phyloP scores from a whole-genome alignment of 2,329 filamentous ascomycete genomes.

The Dactylellina parvicollis region DNA sequence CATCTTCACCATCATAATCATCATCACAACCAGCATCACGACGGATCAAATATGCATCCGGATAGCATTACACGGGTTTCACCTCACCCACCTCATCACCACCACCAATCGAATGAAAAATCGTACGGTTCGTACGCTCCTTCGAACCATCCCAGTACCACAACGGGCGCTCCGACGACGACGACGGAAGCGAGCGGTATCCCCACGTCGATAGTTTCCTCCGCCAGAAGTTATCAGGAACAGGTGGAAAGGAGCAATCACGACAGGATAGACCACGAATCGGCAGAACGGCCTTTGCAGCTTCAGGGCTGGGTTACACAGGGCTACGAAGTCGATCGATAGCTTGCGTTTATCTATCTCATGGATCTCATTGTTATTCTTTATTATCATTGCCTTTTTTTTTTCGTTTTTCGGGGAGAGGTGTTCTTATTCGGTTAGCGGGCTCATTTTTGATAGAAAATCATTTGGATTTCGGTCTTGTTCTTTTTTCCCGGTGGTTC shows the following conservation, averaged over 20 bases:
- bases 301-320: constrained; percentile 48
- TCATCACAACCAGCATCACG: constrained; percentile 5
- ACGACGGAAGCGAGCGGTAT: not conserved
- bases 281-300: constrained; percentile 21
- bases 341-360: not conserved
- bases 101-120: constrained; percentile 17
- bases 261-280: constrained; percentile 40
- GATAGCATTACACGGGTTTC: constrained; percentile 12
- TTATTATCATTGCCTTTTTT: too few relatives aligned
- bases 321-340: constrained; percentile 40
- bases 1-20: too few relatives aligned
- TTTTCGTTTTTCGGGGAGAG: too few relatives aligned
- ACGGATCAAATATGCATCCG: constrained; percentile 2
- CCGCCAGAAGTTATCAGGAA: constrained; percentile 3
- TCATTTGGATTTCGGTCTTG: too few relatives aligned
- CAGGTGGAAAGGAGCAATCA: constrained; percentile 35
- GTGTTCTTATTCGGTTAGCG: too few relatives aligned
- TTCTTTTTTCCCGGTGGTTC: too few relatives aligned
- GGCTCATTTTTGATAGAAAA: too few relatives aligned
- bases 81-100: not conserved
- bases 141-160: constrained; percentile 19
- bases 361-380: too few relatives aligned
- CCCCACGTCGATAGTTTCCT: constrained; percentile 7
- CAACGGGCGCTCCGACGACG: constrained; percentile 17
- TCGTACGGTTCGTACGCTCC: constrained; percentile 9